Evolutionary conservation across 1,284 basidiomycete genomes (phyloP), one percentile per base, ranked within the genome.

Genomic region (Peniophora sp.): DNA sequence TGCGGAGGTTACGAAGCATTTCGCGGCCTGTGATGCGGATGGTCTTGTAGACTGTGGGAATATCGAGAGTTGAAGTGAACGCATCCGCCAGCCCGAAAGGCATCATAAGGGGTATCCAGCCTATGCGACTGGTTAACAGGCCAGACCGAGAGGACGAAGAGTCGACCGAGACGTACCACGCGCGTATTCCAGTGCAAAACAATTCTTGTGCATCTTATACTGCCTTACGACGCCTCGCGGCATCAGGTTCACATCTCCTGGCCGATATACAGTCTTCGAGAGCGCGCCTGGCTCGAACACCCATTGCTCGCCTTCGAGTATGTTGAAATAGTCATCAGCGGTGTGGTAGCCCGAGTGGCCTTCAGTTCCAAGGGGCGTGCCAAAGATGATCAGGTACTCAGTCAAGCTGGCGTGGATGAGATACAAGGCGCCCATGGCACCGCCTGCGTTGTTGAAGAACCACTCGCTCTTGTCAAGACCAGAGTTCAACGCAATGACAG

Each of bases 361-460:
- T 69, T 99, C 96, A 1, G 96, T 99, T 11, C 96, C 96, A 8
- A 97, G 74, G 0, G 95, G 93, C 0, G 93, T 95, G 3, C 96
- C 96, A 60, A 99, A 99, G 62, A 99, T 88, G 64, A 91, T 90
- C 63, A 96, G 81, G 72, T 94, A 91, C 75, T 95, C 93, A 6
- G 92, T 95, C 60, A 97, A 85, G 67, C 81, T 88, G 16, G 94
- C 92, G 63, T 97, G 95, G 58, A 99, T 89, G 69, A 41, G 16
- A 98, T 92, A 97, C 96, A 99, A 97, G 44, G 86, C 85, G 45
- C 92, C 96, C 96, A 98, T 99, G 0, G 97, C 96, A 49, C 97
- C 96, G 19, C 95, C 96, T 1, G 96, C 96, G 63, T 98, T 99
- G 75, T 88, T 98, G 71, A 97, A 92, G 44, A 98, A 82, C 96